Base-by-base conservation (phyloP, 2,329 filamentous ascomycete genomes). In the Fusarium anguioides region DNA sequence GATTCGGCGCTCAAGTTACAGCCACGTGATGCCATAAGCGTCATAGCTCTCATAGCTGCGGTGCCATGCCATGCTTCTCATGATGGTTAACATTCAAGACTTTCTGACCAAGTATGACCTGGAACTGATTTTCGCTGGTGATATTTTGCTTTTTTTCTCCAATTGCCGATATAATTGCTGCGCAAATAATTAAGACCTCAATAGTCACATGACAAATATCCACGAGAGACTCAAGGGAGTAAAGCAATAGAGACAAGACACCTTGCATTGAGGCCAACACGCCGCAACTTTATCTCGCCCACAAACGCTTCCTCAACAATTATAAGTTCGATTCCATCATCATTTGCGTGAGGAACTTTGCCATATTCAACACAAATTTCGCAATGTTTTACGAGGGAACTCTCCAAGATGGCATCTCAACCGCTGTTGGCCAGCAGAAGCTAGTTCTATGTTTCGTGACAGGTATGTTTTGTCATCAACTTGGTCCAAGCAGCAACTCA, bases 381-480 rank as follows among this genome's bases (percentile, higher is more conserved):
- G 37, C 17, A 39, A 94, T 97, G 90, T 97, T 97, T 79, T 94
- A 94, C 76, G 75, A 89, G 61, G 94, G 94, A 18, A 89, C 88
- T 62, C 80, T 97, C 20, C 91, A 96, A 72, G 90, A 91, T 72
- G 94, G 93, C 59, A 96, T 97, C 71, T 84, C 86, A 29, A 82
- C 87, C 20, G 93, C 94, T 14, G 84, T 97, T 8, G 86, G 87
- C 61, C 84, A 94, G 76, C 82, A 87, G 60, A 96, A 95, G 78
- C 84, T 91, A 18, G 91, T 97, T 1, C 86, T 92, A 27, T 97
- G 93, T 80, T 96, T 97, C 78, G 90, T 97, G 29, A 87, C 89
- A 74, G 90, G 92, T 93, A 78, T 68, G 82, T 69, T 52, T 55
- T 61, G 51, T 53, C 47, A 62, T 63, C 39, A 47, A 31, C 26